A percentile compares a stretch with the other conserved stretches of the same genome.
Evolutionary conservation across 164 flowering plant genomes (phyloP).

Genomic region (Brasenia schreberi): DNA sequence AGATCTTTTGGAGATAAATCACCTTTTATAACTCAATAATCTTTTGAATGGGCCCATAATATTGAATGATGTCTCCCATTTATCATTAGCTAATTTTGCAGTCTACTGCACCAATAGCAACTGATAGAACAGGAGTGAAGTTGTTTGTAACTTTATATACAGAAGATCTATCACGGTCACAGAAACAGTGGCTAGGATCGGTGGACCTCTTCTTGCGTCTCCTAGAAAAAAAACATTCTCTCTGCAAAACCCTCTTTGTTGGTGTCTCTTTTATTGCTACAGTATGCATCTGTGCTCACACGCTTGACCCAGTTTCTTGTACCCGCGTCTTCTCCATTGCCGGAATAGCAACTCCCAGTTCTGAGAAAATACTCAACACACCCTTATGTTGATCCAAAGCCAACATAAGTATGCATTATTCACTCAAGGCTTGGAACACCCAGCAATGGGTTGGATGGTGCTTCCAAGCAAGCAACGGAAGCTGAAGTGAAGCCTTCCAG

Average conservation of each 20-base stretch:
- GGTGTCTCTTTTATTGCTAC: too few relatives aligned
- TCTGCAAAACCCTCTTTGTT: too few relatives aligned
- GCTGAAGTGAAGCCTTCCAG: background rate
- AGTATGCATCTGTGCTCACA: background rate
- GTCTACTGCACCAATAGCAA: constrained; percentile 26
- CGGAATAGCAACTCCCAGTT: background rate
- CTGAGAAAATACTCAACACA: background rate
- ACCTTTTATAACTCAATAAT: too few relatives aligned
- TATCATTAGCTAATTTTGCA: too few relatives aligned
- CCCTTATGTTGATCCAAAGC: background rate
- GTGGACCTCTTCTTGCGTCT: too few relatives aligned
- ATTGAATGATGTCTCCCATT: too few relatives aligned
- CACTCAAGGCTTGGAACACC: background rate
- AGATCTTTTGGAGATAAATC: too few relatives aligned
- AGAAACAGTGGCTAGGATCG: background rate
- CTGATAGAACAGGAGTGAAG: constrained; percentile 4
- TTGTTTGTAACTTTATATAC: too few relatives aligned
- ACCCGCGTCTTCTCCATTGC: background rate
- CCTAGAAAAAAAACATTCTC: too few relatives aligned
- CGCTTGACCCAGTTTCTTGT: background rate
- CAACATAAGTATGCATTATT: background rate
- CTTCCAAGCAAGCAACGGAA: constrained; percentile 1
- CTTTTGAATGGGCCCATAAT: too few relatives aligned
- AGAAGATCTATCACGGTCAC: too few relatives aligned
- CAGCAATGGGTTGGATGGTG: constrained; percentile 4